Conservation (phyloP, 2,329 filamentous ascomycete species). For the Aureobasidium sp. region DNA sequence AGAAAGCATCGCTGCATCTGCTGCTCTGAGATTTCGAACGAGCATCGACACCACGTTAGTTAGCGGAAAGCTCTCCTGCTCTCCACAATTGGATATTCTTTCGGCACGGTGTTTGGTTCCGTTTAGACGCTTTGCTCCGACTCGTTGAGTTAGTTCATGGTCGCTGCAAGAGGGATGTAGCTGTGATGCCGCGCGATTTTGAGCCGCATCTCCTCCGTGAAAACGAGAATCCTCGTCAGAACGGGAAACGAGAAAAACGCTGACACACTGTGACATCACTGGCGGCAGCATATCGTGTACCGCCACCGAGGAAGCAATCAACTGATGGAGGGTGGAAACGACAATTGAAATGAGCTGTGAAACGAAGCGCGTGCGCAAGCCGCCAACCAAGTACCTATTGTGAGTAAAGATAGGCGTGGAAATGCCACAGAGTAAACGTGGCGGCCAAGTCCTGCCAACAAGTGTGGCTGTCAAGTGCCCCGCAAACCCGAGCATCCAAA, state of each 20-base stretch:
- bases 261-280: background rate
- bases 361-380: background rate
- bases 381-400: background rate
- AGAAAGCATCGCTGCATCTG: background rate
- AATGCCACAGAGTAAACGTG: background rate
- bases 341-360: conserved; percentile 1
- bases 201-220: background rate
- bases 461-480: background rate
- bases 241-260: conserved; percentile 2
- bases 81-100: background rate
- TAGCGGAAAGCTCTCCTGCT: background rate
- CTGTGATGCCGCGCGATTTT: background rate
- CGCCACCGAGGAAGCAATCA: background rate
- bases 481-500: background rate
- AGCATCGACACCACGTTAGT: background rate
- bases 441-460: conserved; percentile 10
- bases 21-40: background rate
- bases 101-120: background rate
- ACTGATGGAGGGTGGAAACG: background rate
- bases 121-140: background rate
- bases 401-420: background rate
- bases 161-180: background rate
- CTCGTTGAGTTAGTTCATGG: background rate
- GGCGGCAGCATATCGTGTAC: background rate
- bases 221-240: background rate